Percentiles rank a stretch among this genome's conserved stretches.
Conservation (phyloP, 164 flowering plant genomes). For the Magnolia kwangsiensis region DNA sequence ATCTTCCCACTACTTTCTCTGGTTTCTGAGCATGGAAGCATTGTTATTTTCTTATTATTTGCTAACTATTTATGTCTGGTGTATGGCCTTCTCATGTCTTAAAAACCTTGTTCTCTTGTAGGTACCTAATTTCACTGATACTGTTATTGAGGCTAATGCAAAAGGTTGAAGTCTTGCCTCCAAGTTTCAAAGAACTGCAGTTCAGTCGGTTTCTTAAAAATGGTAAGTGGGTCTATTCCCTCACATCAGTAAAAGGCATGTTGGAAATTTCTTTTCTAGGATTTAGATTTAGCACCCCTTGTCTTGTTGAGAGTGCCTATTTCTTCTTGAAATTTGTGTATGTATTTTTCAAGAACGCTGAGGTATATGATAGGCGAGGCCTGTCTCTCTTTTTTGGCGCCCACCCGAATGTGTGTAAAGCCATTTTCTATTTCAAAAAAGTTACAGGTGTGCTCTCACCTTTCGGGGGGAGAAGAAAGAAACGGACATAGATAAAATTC, state of each 20-base stretch:
- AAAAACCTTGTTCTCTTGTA: slow-evolving; percentile 13
- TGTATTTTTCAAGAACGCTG: no score
- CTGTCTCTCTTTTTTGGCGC: no score
- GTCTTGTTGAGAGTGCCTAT: no score
- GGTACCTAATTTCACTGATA: slow-evolving; percentile 71
- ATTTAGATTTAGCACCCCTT: no score
- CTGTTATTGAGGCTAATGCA: slow-evolving; percentile 53
- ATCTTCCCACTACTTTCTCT: not conserved
- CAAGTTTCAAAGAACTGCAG: slow-evolving; percentile 59
- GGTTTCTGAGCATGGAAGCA: no score
- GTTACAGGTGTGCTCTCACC: no score
- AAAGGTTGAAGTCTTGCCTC: slow-evolving; percentile 68
- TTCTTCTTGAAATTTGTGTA: no score
- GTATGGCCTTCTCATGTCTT: not conserved
- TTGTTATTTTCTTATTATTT: not conserved
- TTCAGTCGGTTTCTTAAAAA: slow-evolving; percentile 71
- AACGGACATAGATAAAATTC: not conserved
- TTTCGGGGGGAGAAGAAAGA: no score
- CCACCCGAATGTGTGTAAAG: no score
- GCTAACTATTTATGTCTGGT: not conserved
- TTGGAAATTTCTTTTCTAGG: no score
- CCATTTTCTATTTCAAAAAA: no score
- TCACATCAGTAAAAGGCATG: not conserved
- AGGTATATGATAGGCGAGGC: no score
- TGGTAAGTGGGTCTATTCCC: slow-evolving; percentile 37